Evolutionary conservation across 805 yeast species (phyloP).

Genomic region (Candida corydali): DNA sequence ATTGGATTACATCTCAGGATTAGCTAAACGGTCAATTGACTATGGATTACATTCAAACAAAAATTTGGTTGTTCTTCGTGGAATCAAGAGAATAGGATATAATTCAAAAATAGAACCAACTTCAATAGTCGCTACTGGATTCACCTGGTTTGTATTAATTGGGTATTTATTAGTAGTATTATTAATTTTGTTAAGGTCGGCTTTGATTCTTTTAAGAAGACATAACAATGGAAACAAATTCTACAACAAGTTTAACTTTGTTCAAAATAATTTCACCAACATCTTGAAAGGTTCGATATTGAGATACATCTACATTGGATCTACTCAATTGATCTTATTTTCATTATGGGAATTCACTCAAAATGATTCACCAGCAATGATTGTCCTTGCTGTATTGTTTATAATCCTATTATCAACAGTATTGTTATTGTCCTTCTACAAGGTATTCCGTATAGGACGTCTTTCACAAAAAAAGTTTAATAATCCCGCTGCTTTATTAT

Average conservation of each 20-base stretch:
- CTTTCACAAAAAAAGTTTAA: constrained; percentile 55
- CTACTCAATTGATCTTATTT: constrained; percentile 72
- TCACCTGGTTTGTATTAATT: constrained; percentile 76
- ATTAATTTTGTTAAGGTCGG: constrained; percentile 51
- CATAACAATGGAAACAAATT: constrained; percentile 50
- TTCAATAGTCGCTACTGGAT: constrained; percentile 79
- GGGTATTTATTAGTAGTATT: constrained; percentile 67
- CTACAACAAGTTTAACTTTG: constrained; percentile 43
- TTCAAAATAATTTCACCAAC: constrained; percentile 51
- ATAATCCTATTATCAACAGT: constrained; percentile 57
- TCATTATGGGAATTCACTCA: constrained; percentile 85
- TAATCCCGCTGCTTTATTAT: constrained; percentile 84
- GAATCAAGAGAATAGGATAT: constrained; percentile 81
- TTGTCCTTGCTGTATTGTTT: constrained; percentile 74
- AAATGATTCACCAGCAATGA: constrained; percentile 83
- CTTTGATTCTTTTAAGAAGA: constrained; percentile 44
- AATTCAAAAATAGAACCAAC: constrained; percentile 76
- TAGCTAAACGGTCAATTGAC: constrained; percentile 31
- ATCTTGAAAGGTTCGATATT: constrained; percentile 76
- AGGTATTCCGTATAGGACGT: constrained; percentile 60
- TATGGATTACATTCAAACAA: constrained; percentile 46
- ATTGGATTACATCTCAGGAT: constrained; percentile 23
- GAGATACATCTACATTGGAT: constrained; percentile 79
- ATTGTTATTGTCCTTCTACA: constrained; percentile 61
- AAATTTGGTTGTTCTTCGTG: constrained; percentile 70